Conservation (phyloP, 139 green algal genomes). For the Raphidocelis subcapitata region DNA sequence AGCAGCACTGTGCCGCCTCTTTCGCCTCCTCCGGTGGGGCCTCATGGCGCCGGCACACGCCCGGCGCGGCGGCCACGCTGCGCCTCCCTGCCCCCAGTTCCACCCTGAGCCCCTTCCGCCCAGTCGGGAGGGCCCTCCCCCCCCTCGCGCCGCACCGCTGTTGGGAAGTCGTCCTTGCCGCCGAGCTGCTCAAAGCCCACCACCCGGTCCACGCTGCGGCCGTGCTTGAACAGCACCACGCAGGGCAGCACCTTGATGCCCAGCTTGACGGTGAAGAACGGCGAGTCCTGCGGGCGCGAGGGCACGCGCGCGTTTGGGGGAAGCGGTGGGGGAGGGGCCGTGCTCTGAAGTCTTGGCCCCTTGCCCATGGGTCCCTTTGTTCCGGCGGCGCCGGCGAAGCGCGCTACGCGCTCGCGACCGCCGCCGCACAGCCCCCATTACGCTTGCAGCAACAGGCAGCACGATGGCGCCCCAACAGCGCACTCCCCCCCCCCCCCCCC, state of each 20-base stretch:
- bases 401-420: too few species aligned
- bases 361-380: too few species aligned
- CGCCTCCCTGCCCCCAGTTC: too few species aligned
- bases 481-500: background rate
- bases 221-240: constrained; percentile 78
- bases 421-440: too few species aligned
- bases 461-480: background rate
- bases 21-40: too few species aligned
- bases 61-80: too few species aligned
- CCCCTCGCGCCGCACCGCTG: constrained; percentile 43
- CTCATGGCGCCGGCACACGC: too few species aligned
- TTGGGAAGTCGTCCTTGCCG: constrained; percentile 78
- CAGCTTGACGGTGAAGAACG: constrained; percentile 96
- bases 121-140: too few species aligned
- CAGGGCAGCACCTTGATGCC: constrained; percentile 87
- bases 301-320: background rate
- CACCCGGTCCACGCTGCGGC: constrained; percentile 72
- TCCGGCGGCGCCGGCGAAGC: too few species aligned
- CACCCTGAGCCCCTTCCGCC: too few species aligned
- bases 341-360: too few species aligned
- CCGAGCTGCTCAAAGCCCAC: constrained; percentile 91
- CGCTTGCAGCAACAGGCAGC: too few species aligned
- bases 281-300: constrained; percentile 56
- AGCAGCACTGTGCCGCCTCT: background rate
- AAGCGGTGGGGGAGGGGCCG: background rate